Base-by-base conservation (phyloP, 2,329 filamentous ascomycete species). In the Thielaviopsis musarum region DNA sequence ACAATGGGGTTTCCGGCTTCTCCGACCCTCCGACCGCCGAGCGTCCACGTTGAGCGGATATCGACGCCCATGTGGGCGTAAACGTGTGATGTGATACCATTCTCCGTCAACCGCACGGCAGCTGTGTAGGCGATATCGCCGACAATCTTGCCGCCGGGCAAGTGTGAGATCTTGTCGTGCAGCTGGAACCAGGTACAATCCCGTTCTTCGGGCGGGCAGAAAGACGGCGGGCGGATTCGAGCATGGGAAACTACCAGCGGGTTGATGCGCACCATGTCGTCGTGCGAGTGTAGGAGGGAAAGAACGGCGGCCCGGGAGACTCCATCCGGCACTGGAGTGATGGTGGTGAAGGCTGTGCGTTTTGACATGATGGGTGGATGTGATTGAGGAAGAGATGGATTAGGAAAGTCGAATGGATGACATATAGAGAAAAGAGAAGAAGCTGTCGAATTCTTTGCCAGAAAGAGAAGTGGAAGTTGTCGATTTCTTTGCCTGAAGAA, bases 261-360 rank as follows among this genome's bases (percentile, higher is more conserved):
- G 70, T 94, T 95, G 60, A 95, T 75, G 67, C 91, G 85, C 66
- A 95, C 94, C 84, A 95, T 94, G 65, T 83, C 83, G 56, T 77
- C 70, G 71, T 94, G 88, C 69, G 85, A 78, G 69, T 89, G 87
- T 34, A 95, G 81, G 64, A 88, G 87, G 58, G 81, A 76, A 63
- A 94, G 69, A 51, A 88, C 87, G n/a, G 80, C 77, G 64, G 85
- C 77, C 59, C 88, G 81, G 54, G 81, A 76, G 64, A 93, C 79
- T 65, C 76, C 75, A 1, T 79, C 65, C 9, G 90, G 89, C 34
- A 95, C 77, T 19, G 88, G 85, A 28, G 87, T 93, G 65, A 91
- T 82, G 53, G 81, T 86, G 48, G 87, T 93, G 73, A 91, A 89
- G 34, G 82, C 75, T 17, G 78, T 81, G 63, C 83, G 78, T 71